Evolutionary conservation across 805 yeast species (phyloP).

Genomic region (Saccharomycopsis schoenii): DNA sequence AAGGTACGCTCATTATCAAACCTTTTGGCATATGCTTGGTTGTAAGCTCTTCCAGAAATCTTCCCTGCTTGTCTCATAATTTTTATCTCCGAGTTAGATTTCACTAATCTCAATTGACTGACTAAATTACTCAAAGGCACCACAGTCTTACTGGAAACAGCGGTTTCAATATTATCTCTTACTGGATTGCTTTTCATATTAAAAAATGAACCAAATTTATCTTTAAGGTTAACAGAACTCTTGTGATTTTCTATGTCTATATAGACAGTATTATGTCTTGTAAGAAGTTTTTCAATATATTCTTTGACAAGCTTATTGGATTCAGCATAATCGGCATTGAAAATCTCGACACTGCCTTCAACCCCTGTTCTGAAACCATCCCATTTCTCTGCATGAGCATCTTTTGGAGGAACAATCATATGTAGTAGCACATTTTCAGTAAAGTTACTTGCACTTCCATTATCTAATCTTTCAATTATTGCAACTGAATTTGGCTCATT

Average conservation of each 20-base stretch:
- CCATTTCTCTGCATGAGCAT: constrained; percentile 78
- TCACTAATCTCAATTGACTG: constrained; percentile 50
- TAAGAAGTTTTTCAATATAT: constrained; percentile 39
- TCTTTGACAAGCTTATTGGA: constrained; percentile 35
- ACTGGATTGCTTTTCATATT: constrained; percentile 21
- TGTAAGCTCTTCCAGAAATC: constrained; percentile 75
- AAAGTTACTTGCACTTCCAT: constrained; percentile 35
- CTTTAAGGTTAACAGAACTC: not conserved
- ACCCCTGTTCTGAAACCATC: constrained; percentile 89
- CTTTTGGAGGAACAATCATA: constrained; percentile 79
- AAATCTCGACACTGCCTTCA: constrained; percentile 68
- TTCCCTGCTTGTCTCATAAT: constrained; percentile 78
- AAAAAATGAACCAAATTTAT: constrained; percentile 8
- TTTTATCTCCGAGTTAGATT: constrained; percentile 65
- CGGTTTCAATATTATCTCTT: constrained; percentile 22
- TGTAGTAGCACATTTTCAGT: constrained; percentile 39
- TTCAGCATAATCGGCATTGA: constrained; percentile 75
- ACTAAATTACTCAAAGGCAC: constrained; percentile 35
- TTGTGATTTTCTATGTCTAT: constrained; percentile 32
- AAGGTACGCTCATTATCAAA: constrained; percentile 69
- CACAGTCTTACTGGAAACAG: constrained; percentile 28
- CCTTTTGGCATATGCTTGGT: constrained; percentile 62
- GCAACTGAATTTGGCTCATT: constrained; percentile 76
- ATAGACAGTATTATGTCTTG: constrained; percentile 41
- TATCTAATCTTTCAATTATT: constrained; percentile 51